Conservation (phyloP, 2,329 filamentous ascomycete genomes). For the Fusarium coicis region DNA sequence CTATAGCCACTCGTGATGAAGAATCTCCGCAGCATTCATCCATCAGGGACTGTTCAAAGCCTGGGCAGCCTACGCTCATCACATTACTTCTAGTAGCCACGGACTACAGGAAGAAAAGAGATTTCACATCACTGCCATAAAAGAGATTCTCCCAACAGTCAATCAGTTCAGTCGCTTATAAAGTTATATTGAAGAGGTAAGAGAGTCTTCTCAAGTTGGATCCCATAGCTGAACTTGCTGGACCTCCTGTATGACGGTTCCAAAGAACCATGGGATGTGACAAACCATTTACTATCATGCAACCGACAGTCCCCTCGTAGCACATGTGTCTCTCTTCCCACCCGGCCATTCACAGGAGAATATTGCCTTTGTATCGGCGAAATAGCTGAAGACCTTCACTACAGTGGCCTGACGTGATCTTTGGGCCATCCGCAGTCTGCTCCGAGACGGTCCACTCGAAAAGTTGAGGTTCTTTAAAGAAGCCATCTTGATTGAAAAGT, state of each 20-base stretch:
- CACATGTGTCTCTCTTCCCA: background rate
- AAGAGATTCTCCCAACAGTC: no score
- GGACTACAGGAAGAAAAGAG: no score
- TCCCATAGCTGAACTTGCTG: background rate
- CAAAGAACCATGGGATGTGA: background rate
- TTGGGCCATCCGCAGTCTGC: accelerated
- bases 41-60: background rate
- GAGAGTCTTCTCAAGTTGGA: no score
- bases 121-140: no score
- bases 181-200: background rate
- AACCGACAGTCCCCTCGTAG: background rate
- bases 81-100: accelerated
- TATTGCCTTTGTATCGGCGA: accelerated
- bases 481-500: background rate
- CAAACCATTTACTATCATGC: no score
- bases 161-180: no score
- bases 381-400: accelerated
- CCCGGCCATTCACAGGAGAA: no score
- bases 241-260: background rate
- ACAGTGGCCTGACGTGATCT: background rate
- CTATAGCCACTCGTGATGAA: background rate
- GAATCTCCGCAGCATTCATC: accelerated
- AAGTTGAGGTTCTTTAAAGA: background rate
- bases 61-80: accelerated
- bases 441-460: background rate